phyloP scores from a whole-genome alignment of 306 rosid genomes.

The Trichosanthes truncata region DNA sequence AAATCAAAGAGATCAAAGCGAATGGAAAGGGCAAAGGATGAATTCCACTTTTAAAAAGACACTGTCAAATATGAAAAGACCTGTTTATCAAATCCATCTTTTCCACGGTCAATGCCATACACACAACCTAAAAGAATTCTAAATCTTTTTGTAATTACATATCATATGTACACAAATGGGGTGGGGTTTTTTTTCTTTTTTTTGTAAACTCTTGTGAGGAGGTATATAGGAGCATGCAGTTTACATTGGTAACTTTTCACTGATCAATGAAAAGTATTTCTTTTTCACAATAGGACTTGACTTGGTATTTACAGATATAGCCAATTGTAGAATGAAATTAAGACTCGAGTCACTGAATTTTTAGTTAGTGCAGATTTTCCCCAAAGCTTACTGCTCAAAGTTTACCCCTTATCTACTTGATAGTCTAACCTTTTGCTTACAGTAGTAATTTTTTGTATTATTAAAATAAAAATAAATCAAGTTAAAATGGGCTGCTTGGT shows the following conservation, averaged over 20 bases:
- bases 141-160: not conserved
- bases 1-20: too few species aligned
- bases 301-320: not conserved
- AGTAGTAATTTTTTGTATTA: not conserved
- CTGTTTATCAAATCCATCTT: too few species aligned
- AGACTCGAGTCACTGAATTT: not conserved
- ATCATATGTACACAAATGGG: not conserved
- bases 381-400: not conserved
- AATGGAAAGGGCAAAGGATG: too few species aligned
- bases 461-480: not conserved
- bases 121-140: too few species aligned
- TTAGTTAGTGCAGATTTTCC: not conserved
- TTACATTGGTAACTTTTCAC: not conserved
- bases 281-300: not conserved
- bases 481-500: not conserved
- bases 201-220: not conserved
- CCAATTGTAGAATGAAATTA: not conserved
- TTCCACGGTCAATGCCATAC: too few species aligned
- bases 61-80: too few species aligned
- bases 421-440: not conserved
- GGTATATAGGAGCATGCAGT: not conserved
- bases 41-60: too few species aligned
- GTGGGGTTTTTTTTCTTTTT: not conserved
- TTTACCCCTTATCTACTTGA: not conserved
- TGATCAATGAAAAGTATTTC: not conserved